Base-by-base conservation (phyloP, 1,284 basidiomycete species). In the Porogramme epimiltina region DNA sequence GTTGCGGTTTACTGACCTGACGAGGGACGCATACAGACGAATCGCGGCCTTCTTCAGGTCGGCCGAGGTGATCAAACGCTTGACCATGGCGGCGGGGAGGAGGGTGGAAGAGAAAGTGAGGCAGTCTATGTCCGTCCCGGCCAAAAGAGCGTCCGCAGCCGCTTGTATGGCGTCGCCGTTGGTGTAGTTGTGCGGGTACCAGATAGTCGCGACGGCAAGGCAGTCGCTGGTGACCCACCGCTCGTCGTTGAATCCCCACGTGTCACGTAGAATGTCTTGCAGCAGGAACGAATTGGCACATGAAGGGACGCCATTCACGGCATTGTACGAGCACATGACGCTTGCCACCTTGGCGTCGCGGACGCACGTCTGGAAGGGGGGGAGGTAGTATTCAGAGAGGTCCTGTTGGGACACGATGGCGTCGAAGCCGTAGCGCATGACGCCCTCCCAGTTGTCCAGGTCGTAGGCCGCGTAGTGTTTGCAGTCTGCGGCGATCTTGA, bases 311-410 rank as follows among this genome's bases (percentile, higher is more conserved):
- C 81, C 81, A 53, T 84, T 82, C 18, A 84, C 79, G 11, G 80
- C 75, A 55, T 83, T 83, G 59, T 84, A 84, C 52, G 75, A 78
- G 70, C 80, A 84, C 81, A 84, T 84, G 33, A 81, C 70, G 25
- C 77, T 77, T 2, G 71, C 78, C 39, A 79, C 81, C 56, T 79
- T 78, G 16, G 80, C 81, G 58, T 84, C 81, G 42, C 80, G 72
- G 20, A 81, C 79, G 59, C 80, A 82, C 45, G 68, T 73, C 63
- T 81, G 78, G 75, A 82, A 83, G 9, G 78, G 64, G 0, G 77
- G 79, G 3, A 78, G 45, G 62, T 82, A 82, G 60, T 71, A 83
- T 55, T 82, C 80, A 62, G 72, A 75, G 22, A 84, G 65, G 51
- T 84, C 81, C 54, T 82, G 81, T n/a, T 70, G 63, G 2, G 78